Base-by-base conservation (phyloP, 2,329 filamentous ascomycete genomes). In the Pyricularia sp. region DNA sequence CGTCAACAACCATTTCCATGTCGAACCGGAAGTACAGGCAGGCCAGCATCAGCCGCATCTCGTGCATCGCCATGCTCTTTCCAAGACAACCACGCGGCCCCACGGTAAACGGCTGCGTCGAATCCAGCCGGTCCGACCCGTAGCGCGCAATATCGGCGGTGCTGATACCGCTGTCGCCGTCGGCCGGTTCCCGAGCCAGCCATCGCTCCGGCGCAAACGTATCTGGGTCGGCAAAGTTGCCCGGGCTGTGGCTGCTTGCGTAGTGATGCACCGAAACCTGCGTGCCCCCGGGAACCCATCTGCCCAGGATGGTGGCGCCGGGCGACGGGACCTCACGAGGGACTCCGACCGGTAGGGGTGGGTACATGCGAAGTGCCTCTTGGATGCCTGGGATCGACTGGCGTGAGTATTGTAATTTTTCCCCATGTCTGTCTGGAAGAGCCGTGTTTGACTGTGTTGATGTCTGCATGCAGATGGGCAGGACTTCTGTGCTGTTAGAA, bases 111-210 rank as follows among this genome's bases (percentile, higher is more conserved):
- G 71, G 70, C 63, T 73, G 69, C 50, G 70, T 26, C 2, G 78
- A 79, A 0, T 79, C 78, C 64, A 77, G 76, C 64, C 77, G 78
- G 70, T 86, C 83, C 20, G 72, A 71, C 80, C 84, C 7, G 74
- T 74, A 7, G 20, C 42, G 42, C 42, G 11, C 33, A 36, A 17
- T 50, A 17, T 42, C 17, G 14, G 12, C 7, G 7, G 28, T 20
- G 17, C 14, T 42, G 36, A 1, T 9, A 14, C 9, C 79, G 36
- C n/a, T 7, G 20, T n/a, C 79, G 5, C 7, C 20, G 42, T 20
- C 42, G 20, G 42, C 20, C 20, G 7, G 17, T 4, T 50, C 42
- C 6, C 17, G 17, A n/a, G 42, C 42, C 17, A 50, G 42, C 42
- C 42, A 81, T 0, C 79, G 74, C 68, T 80, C 78, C 0, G 79